Evolutionary conservation across 1,284 basidiomycete species (phyloP).

Genomic region (Mycena citricolor): DNA sequence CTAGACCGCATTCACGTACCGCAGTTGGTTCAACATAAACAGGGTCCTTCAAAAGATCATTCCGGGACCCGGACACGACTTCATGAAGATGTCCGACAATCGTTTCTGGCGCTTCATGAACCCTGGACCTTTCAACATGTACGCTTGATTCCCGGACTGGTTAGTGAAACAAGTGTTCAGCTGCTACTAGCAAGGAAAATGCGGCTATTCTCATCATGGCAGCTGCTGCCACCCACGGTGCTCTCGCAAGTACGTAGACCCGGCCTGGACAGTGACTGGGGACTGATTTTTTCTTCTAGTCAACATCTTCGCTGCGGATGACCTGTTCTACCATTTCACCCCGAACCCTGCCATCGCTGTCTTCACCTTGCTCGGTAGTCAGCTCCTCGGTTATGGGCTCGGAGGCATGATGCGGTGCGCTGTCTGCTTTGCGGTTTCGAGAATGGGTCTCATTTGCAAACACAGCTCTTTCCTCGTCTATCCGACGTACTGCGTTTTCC

Average conservation of each 20-base stretch:
- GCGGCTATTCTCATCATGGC: slow-evolving; percentile 72
- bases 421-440: too few relatives aligned
- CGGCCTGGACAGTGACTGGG: not conserved
- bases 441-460: too few relatives aligned
- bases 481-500: slow-evolving; percentile 29
- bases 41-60: slow-evolving; percentile 35
- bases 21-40: not conserved
- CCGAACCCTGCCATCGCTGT: slow-evolving; percentile 38
- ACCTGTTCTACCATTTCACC: slow-evolving; percentile 38
- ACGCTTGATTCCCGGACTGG: too few relatives aligned
- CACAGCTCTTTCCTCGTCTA: slow-evolving; percentile 31
- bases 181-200: slow-evolving; percentile 56
- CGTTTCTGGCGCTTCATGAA: slow-evolving; percentile 40
- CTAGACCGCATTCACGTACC: not conserved
- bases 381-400: slow-evolving; percentile 45
- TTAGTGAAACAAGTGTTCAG: too few relatives aligned
- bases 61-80: slow-evolving; percentile 33
- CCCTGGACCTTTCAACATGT: slow-evolving; percentile 42
- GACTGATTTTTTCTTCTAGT: slow-evolving; percentile 17
- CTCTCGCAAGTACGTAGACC: slow-evolving; percentile 33
- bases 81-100: slow-evolving; percentile 28
- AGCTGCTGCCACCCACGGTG: slow-evolving; percentile 44
- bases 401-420: slow-evolving; percentile 21
- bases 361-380: slow-evolving; percentile 39
- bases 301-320: slow-evolving; percentile 40